Evolutionary conservation across 768 basidiomycete species (phyloP).

Genomic region (Tricholoma sp.): DNA sequence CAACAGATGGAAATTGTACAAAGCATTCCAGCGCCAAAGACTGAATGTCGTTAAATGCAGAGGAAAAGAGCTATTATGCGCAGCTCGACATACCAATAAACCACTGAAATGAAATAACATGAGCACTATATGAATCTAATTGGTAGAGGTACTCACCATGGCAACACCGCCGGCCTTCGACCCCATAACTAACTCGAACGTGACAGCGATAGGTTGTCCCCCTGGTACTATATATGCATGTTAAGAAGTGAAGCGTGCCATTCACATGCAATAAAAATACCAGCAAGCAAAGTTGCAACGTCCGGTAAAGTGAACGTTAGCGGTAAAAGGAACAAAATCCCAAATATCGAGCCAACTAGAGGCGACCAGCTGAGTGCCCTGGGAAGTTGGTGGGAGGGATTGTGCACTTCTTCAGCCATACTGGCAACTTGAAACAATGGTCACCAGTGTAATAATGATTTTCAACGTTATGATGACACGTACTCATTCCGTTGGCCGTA

Average conservation of each 20-base stretch:
- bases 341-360: conserved; percentile 46
- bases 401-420: conserved; percentile 64
- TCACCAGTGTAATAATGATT: neutral
- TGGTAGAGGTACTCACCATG: conserved; percentile 31
- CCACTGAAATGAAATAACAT: conserved; percentile 24
- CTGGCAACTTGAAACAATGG: conserved; percentile 39
- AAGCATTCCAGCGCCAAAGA: conserved; percentile 54
- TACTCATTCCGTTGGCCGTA: conserved; percentile 61
- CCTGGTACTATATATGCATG: conserved; percentile 37
- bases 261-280: conserved; percentile 21
- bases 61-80: neutral
- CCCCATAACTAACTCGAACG: conserved; percentile 61
- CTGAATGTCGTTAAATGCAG: conserved; percentile 19
- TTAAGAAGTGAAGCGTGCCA: neutral
- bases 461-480: conserved; percentile 3
- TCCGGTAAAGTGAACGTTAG: conserved; percentile 64
- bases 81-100: conserved; percentile 31
- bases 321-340: conserved; percentile 54
- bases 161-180: conserved; percentile 59
- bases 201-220: conserved; percentile 59
- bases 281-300: conserved; percentile 44
- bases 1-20: conserved; percentile 64
- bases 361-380: conserved; percentile 49
- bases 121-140: neutral
- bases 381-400: conserved; percentile 51